phyloP scores from a whole-genome alignment of 768 basidiomycete species.

The Brasilioporus rufonigricans region DNA sequence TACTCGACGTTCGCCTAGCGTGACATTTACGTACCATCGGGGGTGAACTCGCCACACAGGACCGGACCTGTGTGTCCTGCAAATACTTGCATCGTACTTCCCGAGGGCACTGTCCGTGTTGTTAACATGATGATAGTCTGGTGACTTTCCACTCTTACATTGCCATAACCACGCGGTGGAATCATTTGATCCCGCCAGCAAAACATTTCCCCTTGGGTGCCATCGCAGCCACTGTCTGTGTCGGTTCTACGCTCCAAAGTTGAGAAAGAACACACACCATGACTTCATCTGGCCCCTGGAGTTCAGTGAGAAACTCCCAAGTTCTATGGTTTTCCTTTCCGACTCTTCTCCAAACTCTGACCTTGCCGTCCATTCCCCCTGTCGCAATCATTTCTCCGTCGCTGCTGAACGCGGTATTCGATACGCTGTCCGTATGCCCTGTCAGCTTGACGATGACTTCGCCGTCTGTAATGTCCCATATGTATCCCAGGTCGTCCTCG shows the following conservation, averaged over 20 bases:
- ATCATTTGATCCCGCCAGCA: slow-evolving; percentile 92
- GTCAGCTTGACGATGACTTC: slow-evolving; percentile 80
- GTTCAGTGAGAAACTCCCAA: slow-evolving; percentile 94
- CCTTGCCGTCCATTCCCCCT: slow-evolving; percentile 97
- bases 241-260: background rate
- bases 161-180: slow-evolving; percentile 97
- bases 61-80: slow-evolving; percentile 85
- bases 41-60: slow-evolving; percentile 87
- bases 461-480: slow-evolving; percentile 87
- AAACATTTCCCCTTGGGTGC: slow-evolving; percentile 91
- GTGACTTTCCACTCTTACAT: slow-evolving; percentile 44
- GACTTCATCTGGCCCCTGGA: slow-evolving; percentile 95
- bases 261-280: slow-evolving; percentile 57
- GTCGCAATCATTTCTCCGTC: slow-evolving; percentile 95
- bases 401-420: slow-evolving; percentile 68
- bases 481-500: slow-evolving; percentile 91
- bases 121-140: background rate
- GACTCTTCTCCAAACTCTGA: slow-evolving; percentile 88
- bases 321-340: slow-evolving; percentile 67
- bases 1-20: background rate
- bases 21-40: slow-evolving; percentile 59
- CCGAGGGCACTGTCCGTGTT: slow-evolving; percentile 73
- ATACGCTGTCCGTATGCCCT: slow-evolving; percentile 93
- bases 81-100: slow-evolving; percentile 94
- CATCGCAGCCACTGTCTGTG: slow-evolving; percentile 78